These are phyloP conservation scores for Gliomastix tumulicola DNA, from an alignment of 2,329 filamentous ascomycete species.

Conservation along the genomic window DNA sequence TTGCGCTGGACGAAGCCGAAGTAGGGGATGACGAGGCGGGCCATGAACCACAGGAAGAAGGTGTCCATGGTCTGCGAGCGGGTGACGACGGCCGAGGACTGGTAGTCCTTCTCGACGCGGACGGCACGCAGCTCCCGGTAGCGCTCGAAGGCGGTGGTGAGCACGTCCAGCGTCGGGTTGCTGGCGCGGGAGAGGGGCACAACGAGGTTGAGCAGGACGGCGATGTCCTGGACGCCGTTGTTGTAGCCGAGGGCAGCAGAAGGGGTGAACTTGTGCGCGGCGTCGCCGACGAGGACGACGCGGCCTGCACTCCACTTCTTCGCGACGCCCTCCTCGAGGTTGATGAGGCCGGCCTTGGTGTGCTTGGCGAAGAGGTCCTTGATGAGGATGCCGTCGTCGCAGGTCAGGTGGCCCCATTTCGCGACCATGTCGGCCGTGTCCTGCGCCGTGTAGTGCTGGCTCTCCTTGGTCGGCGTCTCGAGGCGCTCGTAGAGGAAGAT, in stretches of 20 bases:
- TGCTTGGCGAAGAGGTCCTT: neutral
- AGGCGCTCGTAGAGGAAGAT: constrained; percentile 18
- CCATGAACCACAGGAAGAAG: too few relatives aligned
- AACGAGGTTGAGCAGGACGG: constrained; percentile 14
- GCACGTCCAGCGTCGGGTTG: too few relatives aligned
- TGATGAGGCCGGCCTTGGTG: neutral
- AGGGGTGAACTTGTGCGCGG: neutral
- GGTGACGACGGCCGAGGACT: too few relatives aligned
- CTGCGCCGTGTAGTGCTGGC: constrained; percentile 15
- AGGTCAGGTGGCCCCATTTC: constrained; percentile 15
- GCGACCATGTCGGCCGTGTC: constrained; percentile 16
- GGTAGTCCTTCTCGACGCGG: too few relatives aligned
- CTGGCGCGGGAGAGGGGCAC: too few relatives aligned
- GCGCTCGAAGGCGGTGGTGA: too few relatives aligned
- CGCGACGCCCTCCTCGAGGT: neutral
- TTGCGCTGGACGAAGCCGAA: too few relatives aligned
- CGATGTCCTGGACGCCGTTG: constrained; percentile 17
- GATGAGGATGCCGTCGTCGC: constrained; percentile 2
- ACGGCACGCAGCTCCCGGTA: too few relatives aligned
- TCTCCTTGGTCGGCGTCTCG: constrained; percentile 13
- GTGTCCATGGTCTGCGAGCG: too few relatives aligned
- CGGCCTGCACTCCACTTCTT: neutral
- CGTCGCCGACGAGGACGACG: constrained; percentile 1
- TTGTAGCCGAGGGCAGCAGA: constrained; percentile 13
- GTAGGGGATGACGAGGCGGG: too few relatives aligned